Evolutionary conservation across 2,329 filamentous ascomycete species (phyloP).

Genomic region (Ceratocystis albifundus): DNA sequence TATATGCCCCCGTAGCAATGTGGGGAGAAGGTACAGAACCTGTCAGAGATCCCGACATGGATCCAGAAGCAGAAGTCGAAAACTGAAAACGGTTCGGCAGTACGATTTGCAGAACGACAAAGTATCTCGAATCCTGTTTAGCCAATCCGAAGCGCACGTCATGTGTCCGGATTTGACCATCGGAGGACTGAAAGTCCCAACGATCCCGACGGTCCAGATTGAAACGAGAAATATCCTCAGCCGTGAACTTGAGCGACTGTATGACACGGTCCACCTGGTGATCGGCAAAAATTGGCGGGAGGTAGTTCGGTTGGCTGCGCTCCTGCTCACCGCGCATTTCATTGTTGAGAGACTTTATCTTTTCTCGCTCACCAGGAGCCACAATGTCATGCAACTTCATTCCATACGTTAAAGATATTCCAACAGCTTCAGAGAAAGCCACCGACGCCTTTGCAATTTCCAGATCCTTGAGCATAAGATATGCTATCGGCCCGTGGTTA

Average conservation of each 20-base stretch:
- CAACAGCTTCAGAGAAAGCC: slow-evolving; percentile 45
- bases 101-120: slow-evolving; percentile 43
- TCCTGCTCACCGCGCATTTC: slow-evolving; percentile 47
- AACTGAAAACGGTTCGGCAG: slow-evolving; percentile 29
- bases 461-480: slow-evolving; percentile 44
- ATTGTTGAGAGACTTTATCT: slow-evolving; percentile 39
- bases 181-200: slow-evolving; percentile 42
- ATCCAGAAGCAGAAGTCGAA: slow-evolving; percentile 33
- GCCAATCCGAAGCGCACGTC: slow-evolving; percentile 45
- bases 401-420: slow-evolving; percentile 37
- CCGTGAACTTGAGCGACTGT: slow-evolving; percentile 42
- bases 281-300: slow-evolving; percentile 50
- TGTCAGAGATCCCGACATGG: neutral
- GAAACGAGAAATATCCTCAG: slow-evolving; percentile 43
- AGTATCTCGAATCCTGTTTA: slow-evolving; percentile 51
- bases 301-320: slow-evolving; percentile 48
- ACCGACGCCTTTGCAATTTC: slow-evolving; percentile 47
- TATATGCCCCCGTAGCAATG: neutral
- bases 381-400: slow-evolving; percentile 46
- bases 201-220: slow-evolving; percentile 44
- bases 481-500: slow-evolving; percentile 43
- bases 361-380: slow-evolving; percentile 40
- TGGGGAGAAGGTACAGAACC: neutral
- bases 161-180: slow-evolving; percentile 42
- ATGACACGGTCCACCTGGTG: slow-evolving; percentile 45